These are phyloP conservation scores for Phyllosticta citriasiana DNA, from an alignment of 2,329 filamentous ascomycete genomes.

Conservation along the genomic window DNA sequence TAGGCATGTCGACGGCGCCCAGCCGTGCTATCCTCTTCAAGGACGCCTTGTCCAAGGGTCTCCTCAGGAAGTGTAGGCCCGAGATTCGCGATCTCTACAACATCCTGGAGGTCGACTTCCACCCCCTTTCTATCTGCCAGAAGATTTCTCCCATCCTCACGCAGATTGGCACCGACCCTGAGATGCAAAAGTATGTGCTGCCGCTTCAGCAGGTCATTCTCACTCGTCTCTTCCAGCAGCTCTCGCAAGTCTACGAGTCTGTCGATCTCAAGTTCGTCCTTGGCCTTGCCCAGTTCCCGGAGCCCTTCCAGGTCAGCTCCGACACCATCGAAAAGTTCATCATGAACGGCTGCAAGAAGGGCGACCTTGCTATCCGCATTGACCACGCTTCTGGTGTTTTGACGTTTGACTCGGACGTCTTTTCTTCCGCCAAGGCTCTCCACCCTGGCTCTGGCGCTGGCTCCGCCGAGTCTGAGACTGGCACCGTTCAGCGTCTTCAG, in stretches of 20 bases:
- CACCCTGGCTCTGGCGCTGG: slow-evolving; percentile 76
- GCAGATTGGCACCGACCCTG: slow-evolving; percentile 84
- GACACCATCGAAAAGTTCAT: slow-evolving; percentile 99
- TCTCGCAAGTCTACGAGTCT: slow-evolving; percentile 97
- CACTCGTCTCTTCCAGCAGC: slow-evolving; percentile 94
- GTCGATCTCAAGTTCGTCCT: slow-evolving; percentile 92
- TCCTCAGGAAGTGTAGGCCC: slow-evolving; percentile 82
- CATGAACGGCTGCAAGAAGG: slow-evolving; percentile 99
- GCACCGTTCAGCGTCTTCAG: slow-evolving; percentile 87
- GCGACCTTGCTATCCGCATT: slow-evolving; percentile 89
- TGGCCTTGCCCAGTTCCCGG: slow-evolving; percentile 87
- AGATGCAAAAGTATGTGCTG: slow-evolving; percentile 94
- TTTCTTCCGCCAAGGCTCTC: slow-evolving; percentile 89
- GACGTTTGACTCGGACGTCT: slow-evolving; percentile 96
- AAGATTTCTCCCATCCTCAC: slow-evolving; percentile 95
- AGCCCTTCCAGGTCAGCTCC: slow-evolving; percentile 85
- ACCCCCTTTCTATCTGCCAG: slow-evolving; percentile 95
- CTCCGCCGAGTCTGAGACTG: slow-evolving; percentile 75
- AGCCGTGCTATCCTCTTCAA: slow-evolving; percentile 89
- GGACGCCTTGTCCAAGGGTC: slow-evolving; percentile 87
- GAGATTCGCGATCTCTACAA: slow-evolving; percentile 97
- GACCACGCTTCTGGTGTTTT: slow-evolving; percentile 91
- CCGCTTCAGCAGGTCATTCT: slow-evolving; percentile 98
- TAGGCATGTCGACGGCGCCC: slow-evolving; percentile 84
- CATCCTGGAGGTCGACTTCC: slow-evolving; percentile 98